Evolutionary conservation across 148 eudicot genomes (phyloP).

Genomic region (Diospyros lotus): DNA sequence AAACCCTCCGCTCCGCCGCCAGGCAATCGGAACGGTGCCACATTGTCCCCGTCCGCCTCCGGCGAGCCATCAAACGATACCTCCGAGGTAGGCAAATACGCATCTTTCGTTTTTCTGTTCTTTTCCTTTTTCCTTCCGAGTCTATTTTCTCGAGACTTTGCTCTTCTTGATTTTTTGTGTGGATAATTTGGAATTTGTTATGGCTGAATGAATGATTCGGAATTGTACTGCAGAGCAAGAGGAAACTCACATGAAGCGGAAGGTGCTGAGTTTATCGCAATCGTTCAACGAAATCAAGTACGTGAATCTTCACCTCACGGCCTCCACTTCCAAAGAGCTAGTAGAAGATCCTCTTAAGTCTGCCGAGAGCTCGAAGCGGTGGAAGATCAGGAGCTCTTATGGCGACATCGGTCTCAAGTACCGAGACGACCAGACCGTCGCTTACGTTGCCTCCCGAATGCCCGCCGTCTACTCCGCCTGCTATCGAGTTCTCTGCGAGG

Average conservation of each 20-base stretch:
- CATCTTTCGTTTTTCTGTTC: neutral
- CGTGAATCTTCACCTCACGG: slow-evolving; percentile 48
- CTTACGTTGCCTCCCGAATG: slow-evolving; percentile 89
- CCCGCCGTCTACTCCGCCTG: slow-evolving; percentile 87
- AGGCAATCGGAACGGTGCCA: slow-evolving; percentile 62
- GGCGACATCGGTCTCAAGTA: slow-evolving; percentile 74
- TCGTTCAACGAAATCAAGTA: slow-evolving; percentile 63
- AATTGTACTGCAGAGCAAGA: slow-evolving; percentile 48
- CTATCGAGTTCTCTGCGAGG: slow-evolving; percentile 74
- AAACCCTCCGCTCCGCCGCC: slow-evolving; percentile 59
- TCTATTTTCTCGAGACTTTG: neutral
- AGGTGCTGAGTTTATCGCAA: slow-evolving; percentile 60
- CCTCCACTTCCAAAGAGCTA: slow-evolving; percentile 58
- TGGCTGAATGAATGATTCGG: neutral
- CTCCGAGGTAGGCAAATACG: slow-evolving; percentile 39
- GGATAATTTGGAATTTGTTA: neutral
- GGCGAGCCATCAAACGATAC: slow-evolving; percentile 55
- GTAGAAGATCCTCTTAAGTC: slow-evolving; percentile 69
- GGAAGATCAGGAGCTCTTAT: slow-evolving; percentile 66
- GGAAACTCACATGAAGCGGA: slow-evolving; percentile 68
- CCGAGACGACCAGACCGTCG: slow-evolving; percentile 59
- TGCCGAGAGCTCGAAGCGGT: slow-evolving; percentile 54
- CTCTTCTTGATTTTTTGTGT: too few species aligned
- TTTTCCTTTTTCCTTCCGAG: neutral
- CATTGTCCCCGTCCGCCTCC: slow-evolving; percentile 66